Base-by-base conservation (phyloP, 129 eudicot genomes). In the Artemisia tridentata region DNA sequence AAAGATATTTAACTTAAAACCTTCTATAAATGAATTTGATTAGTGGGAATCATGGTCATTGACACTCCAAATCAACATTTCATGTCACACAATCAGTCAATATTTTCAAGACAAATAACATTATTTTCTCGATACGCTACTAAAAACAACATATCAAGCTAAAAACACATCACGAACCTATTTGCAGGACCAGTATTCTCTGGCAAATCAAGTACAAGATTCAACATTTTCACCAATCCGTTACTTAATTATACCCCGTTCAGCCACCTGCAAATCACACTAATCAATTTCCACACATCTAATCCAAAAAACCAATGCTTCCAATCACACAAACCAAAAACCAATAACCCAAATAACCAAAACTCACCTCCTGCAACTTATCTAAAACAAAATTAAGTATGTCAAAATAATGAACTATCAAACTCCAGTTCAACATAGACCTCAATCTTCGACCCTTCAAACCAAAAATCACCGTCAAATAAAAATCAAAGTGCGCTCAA, bases 201-300 rank as follows among this genome's bases (percentile, higher is more conserved):
- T 74, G 73, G 74, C 46, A 55, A 51, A 14, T 71, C 86, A 70
- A 79, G 79, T 66, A 81, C 64, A 43, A 80, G 68, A 73, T 85
- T 85, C 38, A 88, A 79, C 91, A 88, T 83, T 78, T 78, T 84
- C 78, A 71, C 72, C 48, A 25, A 38, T 38, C 11, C 10, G 45
- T 54, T 65, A 76, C 69, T 78, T 11, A 38, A 7, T 73, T 67
- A 75, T 58, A 18, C 23, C 69, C 80, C 76, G 57, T 55, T 27
- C 50, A 16, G 78, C 74, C 66, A 58, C 80, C 88, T 79, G 85
- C 66, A 75, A 65, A 65, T 29, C 18, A 31, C 57, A 83, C 20
- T 51, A 29, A 10, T 73, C 72, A 75, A 62, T 57, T 51, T 69
- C 17, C 67, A 18, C 52, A 69, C 41, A 48, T 9, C 63, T 45